Evolutionary conservation across 2,329 filamentous ascomycete genomes (phyloP), one percentile per base, ranked within the genome.

Genomic region (Pleomassaria siparia): DNA sequence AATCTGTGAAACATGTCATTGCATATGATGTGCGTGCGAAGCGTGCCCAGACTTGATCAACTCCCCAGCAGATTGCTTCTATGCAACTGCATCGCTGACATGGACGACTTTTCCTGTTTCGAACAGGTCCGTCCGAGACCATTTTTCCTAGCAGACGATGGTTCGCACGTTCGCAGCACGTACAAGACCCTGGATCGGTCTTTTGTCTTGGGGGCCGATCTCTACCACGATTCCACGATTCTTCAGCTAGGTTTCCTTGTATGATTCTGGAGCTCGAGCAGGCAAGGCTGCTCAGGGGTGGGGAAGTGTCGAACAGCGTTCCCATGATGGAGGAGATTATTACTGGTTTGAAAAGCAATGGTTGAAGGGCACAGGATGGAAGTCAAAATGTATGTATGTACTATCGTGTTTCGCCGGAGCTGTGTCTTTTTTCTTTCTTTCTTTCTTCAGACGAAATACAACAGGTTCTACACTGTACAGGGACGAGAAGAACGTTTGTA

Each of bases 171-270:
- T 18, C 20, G 20, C 16, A 35, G 15, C 12, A 20, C 7, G 16
- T 16, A 5, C 32, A 20, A 18, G 15, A 35, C 32, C 32, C 32
- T 18, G 32, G 20, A 37, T 24, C 29, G 5, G 13, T 24, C 6
- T 37, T 24, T 13, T 24, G 18, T 37, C 8, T 22, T 13, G n/a
- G 35, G 35, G n/a, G 3, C 3, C n/a, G n/a, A 22, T 37, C 35
- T 37, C 35, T 24, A n/a, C 18, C 35, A 37, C 20, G 35, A 37
- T 37, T 24, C 18, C 35, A 37, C 20, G 35, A 37, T 37, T 24
- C 20, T 37, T 3, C 35, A 37, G 6, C 12, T 4, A 37, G 35
- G 10, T 13, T 20, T 9, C 20, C 15, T 4, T 24, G 35, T 37
- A 2, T n/a, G 13, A 13, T 21, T n/a, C 20, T 22, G 15, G 3